Evolutionary conservation across 352 stramenopile genomes (phyloP).

Genomic region (Phytophthora ohioensis): DNA sequence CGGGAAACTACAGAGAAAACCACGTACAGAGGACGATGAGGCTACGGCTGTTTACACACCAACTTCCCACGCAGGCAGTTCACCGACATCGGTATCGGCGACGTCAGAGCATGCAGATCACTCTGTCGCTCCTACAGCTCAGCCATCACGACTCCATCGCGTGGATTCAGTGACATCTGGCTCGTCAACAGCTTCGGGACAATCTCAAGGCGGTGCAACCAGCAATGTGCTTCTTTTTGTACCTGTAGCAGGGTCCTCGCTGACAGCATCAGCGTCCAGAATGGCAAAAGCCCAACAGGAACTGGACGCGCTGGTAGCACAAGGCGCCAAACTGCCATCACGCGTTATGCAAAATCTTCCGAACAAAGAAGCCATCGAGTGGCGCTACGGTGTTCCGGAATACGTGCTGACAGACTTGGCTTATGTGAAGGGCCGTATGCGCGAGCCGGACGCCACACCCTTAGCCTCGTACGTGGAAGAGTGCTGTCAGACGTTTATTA

Average conservation of each 20-base stretch:
- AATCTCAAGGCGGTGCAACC: slow-evolving; percentile 38
- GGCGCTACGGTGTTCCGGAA: slow-evolving; percentile 74
- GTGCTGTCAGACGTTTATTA: slow-evolving; percentile 81
- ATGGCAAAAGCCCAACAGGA: slow-evolving; percentile 67
- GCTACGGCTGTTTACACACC: slow-evolving; percentile 37
- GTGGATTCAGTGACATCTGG: slow-evolving; percentile 41
- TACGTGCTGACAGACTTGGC: slow-evolving; percentile 83
- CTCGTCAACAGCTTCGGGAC: slow-evolving; percentile 36
- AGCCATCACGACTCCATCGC: slow-evolving; percentile 20
- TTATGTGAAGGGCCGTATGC: slow-evolving; percentile 68
- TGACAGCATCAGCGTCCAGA: slow-evolving; percentile 72
- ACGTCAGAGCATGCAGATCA: slow-evolving; percentile 28
- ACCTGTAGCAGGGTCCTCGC: slow-evolving; percentile 66
- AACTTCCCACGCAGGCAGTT: slow-evolving; percentile 31
- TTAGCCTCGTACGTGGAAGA: slow-evolving; percentile 79
- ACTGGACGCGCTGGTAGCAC: slow-evolving; percentile 57
- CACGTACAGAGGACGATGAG: slow-evolving; percentile 38
- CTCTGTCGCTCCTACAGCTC: neutral
- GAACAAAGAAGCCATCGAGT: slow-evolving; percentile 44
- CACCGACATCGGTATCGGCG: slow-evolving; percentile 30
- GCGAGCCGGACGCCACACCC: slow-evolving; percentile 63
- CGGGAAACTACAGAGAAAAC: slow-evolving; percentile 35
- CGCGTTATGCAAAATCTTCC: slow-evolving; percentile 43
- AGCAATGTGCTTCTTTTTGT: slow-evolving; percentile 82
- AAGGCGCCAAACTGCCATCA: slow-evolving; percentile 63